Evolutionary conservation across 257 asterid species (phyloP), one percentile per base, ranked within the genome.

Genomic region (Nyctanthes arbortristis): DNA sequence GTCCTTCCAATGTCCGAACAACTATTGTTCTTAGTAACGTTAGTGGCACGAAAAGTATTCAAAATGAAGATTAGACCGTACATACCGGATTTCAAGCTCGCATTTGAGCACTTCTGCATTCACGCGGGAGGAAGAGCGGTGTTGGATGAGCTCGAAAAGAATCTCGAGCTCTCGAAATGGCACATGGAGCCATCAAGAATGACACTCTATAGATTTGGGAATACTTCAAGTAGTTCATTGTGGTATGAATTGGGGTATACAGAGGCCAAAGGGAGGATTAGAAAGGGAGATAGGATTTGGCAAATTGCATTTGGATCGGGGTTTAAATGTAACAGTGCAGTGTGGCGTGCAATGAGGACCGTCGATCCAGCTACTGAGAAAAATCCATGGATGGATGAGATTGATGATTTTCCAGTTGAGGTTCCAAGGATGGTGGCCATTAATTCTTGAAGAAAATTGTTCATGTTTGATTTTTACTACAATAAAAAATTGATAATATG

Each of bases 1-100:
- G 91, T 89, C 54, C 91, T 87, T 7, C 89, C 91, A 0, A 73
- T 83, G 86, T 84, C 89, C 0, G 96, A 89, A 4, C 93, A 89
- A 33, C 69, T 87, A 11, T 39, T 82, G 3, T 87, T 89, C 54
- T 80, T 89, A 2, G 29, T 68, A 4, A 84, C 89, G 18, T 30
- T 81, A 36, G 83, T 81, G 6, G 89, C 83, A 3, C 75, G 87
- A 73, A 81, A 84, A 18, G 81, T 81, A 1, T 64, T 84, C 20
- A 79, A 73, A 67, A 78, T 78, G 80, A 84, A 84, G 43, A 81
- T 84, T 20, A 79, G 72, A 67, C 83, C 84, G 0, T 81, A 84
- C 54, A 77, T 84, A 4, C 89, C 89, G 0, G 85, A 84, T 72
- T 84, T 81, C 72, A 84, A 84, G 36, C 78, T 78, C 0, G 87